phyloP scores from a whole-genome alignment of 208 protist genomes.

The Trypanosoma melophagium region DNA sequence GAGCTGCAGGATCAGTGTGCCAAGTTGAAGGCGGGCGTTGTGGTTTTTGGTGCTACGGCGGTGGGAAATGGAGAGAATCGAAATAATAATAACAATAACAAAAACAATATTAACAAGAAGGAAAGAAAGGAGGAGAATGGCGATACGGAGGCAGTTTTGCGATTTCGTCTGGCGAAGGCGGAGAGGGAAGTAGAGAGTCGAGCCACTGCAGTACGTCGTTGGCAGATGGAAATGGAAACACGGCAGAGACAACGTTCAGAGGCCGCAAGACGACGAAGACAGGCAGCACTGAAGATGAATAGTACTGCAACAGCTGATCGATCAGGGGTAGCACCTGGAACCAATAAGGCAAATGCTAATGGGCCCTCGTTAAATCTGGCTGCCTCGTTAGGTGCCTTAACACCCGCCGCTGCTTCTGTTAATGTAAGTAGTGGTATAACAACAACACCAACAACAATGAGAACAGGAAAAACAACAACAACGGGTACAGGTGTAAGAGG shows the following conservation, averaged over 20 bases:
- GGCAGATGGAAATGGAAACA: constrained; percentile 44
- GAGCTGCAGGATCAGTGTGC: constrained; percentile 19
- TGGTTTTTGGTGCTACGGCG: background rate
- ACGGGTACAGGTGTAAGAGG: no score
- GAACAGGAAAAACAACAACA: no score
- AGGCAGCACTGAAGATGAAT: constrained; percentile 2
- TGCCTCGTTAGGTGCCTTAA: background rate
- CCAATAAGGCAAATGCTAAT: no score
- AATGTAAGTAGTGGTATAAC: background rate
- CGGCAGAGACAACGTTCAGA: constrained; percentile 35
- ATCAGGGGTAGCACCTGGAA: no score
- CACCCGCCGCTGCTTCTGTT: background rate
- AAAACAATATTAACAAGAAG: background rate
- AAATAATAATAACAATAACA: background rate
- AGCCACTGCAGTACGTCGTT: constrained; percentile 35
- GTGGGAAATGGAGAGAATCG: background rate
- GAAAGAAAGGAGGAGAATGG: constrained; percentile 1
- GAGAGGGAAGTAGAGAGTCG: constrained; percentile 37
- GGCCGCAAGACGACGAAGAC: constrained; percentile 30
- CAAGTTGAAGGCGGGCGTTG: constrained; percentile 1
- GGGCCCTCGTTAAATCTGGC: background rate
- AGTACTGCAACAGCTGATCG: background rate
- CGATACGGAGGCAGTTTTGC: constrained; percentile 19
- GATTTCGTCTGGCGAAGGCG: constrained; percentile 47
- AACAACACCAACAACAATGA: no score